These are phyloP conservation scores for Eucalyptus virginea DNA, from an alignment of 345 rosid genomes.

Conservation along the genomic window DNA sequence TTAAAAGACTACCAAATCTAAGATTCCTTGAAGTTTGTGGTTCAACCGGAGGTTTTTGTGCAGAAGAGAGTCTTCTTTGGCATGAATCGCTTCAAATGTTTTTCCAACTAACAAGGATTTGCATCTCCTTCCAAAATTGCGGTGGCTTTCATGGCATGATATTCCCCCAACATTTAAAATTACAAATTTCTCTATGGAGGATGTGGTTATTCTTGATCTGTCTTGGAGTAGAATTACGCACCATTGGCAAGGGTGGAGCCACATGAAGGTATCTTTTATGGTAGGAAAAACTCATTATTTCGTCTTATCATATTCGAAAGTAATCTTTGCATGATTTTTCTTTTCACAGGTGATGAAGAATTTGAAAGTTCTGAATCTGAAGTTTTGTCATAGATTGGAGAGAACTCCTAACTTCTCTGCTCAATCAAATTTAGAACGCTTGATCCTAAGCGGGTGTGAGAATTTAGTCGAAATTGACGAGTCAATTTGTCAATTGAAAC, in stretches of 20 bases:
- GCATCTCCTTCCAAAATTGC: accelerated
- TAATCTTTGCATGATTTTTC: too few species aligned
- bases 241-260: accelerated
- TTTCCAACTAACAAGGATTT: accelerated
- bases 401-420: too few species aligned
- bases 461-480: too few species aligned
- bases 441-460: accelerated
- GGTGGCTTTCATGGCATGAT: accelerated
- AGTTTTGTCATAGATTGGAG: accelerated
- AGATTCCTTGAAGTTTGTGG: accelerated
- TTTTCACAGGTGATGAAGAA: too few species aligned
- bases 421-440: accelerated
- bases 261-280: too few species aligned
- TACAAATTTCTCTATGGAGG: accelerated
- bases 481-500: too few species aligned
- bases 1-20: accelerated
- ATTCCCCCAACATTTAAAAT: too few species aligned
- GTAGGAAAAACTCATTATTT: accelerated
- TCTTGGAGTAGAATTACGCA: accelerated
- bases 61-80: accelerated
- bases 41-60: accelerated
- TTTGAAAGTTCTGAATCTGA: accelerated
- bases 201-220: too few species aligned
- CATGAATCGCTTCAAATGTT: accelerated
- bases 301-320: accelerated